Base-by-base conservation (phyloP, 768 basidiomycete genomes). In the Dendrothele bispora region DNA sequence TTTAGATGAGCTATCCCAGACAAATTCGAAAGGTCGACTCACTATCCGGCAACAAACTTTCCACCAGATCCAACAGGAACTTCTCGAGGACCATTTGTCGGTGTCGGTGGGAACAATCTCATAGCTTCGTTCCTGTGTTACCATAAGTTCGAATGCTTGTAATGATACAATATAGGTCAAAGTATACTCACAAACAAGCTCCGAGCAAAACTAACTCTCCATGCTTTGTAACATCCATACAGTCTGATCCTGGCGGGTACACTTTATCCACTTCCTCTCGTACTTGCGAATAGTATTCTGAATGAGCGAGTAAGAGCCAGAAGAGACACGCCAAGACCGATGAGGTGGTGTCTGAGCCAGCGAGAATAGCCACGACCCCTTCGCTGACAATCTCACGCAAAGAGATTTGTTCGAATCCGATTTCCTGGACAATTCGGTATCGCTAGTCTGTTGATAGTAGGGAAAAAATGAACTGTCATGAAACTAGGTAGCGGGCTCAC, bases 61-160 rank as follows among this genome's bases (percentile, higher is more conserved):
- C 69, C 65, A 21, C 51, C 50, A 14, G 54, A 63, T 1, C 60
- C 59, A 27, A 36, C 53, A 3, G 50, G 42, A 0, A 63, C 60
- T 26, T 68, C 64, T 46, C 72, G 64, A 43, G 71, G 69, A 26
- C 66, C 55, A 12, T 58, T 32, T 17, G 61, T 69, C 14, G 58
- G 57, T 14, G 68, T 55, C 2, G 69, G 61, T 35, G 72, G 69
- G 15, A 64, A 63, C 35, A 73, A 59, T 25, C 71, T 67, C 50
- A 73, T 49, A 18, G 63, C 57, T 53, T 73, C 71, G 36, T 74
- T 69, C 43, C 72, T 73, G n/a, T 18, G 3, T 18, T 1, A 39
- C 26, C 6, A 18, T 42, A 39, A 43, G 14, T 11, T 17, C 11
- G 8, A 22, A 7, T 38, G 15, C 14, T 29, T 27, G n/a, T n/a